Evolutionary conservation across 306 rosid species (phyloP), one percentile per base, ranked within the genome.

Genomic region (Urtica urens): DNA sequence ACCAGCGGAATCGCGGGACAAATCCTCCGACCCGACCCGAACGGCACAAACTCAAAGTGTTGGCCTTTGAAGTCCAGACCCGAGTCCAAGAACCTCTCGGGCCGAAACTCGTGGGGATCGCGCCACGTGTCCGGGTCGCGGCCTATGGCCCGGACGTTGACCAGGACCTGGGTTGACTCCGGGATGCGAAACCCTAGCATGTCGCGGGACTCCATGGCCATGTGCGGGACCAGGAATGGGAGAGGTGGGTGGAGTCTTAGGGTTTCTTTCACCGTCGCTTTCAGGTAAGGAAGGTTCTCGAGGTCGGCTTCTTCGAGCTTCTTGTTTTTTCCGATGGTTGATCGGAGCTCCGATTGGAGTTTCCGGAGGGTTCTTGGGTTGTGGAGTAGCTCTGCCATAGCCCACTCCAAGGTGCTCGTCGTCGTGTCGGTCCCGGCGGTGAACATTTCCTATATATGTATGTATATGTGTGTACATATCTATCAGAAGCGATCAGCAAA

Each of bases 91-190:
- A 83, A 88, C 72, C 94, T 76, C 66, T 88, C 88, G 10, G 94
- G 94, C 72, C 64, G 67, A 65, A 83, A 88, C 46, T 56, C 37
- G 1, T 60, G 31, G 22, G 96, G 82, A 16, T 77, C 81, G 21
- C 74, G 78, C 96, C 96, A 88, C 2, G 65, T 47, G 33, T 55
- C 66, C 2, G 76, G 78, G 78, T 83, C 96, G 45, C 86, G 68
- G 3, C 94, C 94, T 33, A 88, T 83, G n/a, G 94, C 96, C 96
- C 94, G 83, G 30, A 76, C 88, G 43, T 88, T 88, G 9, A 88
- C 96, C 0, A 88, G 57, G 25, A 83, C 37, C 44, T 88, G 94
- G 1, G 96, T 76, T 11, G 68, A 74, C 45, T 84, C 74, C 0
- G 96, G 94, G 29, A 88, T 78, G n/a, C 31, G 6, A 53, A 73